phyloP scores from a whole-genome alignment of 2,329 filamentous ascomycete genomes.

The Geoglossum cookeanum region DNA sequence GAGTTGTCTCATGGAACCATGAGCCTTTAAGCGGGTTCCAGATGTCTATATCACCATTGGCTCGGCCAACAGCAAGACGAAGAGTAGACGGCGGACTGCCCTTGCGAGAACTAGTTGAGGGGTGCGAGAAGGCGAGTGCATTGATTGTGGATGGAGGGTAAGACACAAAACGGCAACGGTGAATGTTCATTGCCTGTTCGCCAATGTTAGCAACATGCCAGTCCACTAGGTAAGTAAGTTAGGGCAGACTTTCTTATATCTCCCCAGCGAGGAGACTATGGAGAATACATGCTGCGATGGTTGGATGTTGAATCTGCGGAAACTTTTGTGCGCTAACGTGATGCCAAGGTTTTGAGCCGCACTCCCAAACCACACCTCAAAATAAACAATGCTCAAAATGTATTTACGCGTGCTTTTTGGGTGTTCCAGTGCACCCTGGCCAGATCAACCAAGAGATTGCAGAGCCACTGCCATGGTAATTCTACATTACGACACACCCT shows the following conservation, averaged over 20 bases:
- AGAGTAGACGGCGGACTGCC: conserved; percentile 37
- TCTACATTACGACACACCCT: too few relatives aligned
- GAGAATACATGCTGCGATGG: neutral
- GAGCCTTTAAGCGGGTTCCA: conserved; percentile 73
- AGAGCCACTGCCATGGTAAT: too few relatives aligned
- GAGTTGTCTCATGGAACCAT: conserved; percentile 81
- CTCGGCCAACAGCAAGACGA: conserved; percentile 72
- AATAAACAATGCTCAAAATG: too few relatives aligned
- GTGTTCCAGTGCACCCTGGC: too few relatives aligned
- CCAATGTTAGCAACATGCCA: neutral
- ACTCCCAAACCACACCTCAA: too few relatives aligned
- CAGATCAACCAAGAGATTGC: too few relatives aligned
- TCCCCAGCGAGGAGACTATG: neutral
- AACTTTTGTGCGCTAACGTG: neutral
- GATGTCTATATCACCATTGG: conserved; percentile 92
- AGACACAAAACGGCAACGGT: conserved; percentile 88
- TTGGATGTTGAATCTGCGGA: neutral
- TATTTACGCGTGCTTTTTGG: too few relatives aligned
- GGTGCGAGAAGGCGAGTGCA: conserved; percentile 79
- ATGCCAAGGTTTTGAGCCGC: neutral
- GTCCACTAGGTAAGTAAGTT: neutral
- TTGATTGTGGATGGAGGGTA: conserved; percentile 88
- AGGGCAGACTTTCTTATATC: neutral
- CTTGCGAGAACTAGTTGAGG: conserved; percentile 25
- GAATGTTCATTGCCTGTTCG: conserved; percentile 57